Percentiles rank a stretch among this genome's conserved stretches.
These are phyloP conservation scores for Ilyonectria mors-panacis DNA, from an alignment of 2,329 filamentous ascomycete species.

Conservation along the genomic window DNA sequence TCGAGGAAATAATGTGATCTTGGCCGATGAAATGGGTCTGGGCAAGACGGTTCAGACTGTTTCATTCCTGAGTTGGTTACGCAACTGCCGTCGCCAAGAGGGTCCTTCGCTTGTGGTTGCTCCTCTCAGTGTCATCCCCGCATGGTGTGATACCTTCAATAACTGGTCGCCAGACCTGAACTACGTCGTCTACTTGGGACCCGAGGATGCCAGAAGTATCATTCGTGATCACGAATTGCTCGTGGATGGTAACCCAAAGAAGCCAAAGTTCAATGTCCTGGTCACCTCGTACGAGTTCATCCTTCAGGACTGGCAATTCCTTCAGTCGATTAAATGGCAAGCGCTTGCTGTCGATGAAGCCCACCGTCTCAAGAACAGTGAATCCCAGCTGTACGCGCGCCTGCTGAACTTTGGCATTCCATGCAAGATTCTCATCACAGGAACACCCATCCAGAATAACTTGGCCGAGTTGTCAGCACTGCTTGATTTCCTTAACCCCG, in stretches of 20 bases:
- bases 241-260: constrained; percentile 86
- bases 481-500: constrained; percentile 98
- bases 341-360: constrained; percentile 97
- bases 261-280: constrained; percentile 97
- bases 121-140: constrained; percentile 95
- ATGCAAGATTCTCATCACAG: constrained; percentile 92
- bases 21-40: constrained; percentile 98
- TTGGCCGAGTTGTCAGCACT: constrained; percentile 92
- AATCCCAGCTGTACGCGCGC: constrained; percentile 92
- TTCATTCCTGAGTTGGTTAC: constrained; percentile 96
- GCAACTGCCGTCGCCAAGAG: constrained; percentile 89
- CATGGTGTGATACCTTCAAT: constrained; percentile 98
- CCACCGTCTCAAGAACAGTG: constrained; percentile 95
- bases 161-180: constrained; percentile 96
- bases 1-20: constrained; percentile 92
- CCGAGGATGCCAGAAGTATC: constrained; percentile 85
- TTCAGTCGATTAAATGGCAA: constrained; percentile 96
- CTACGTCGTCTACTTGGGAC: constrained; percentile 96
- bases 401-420: constrained; percentile 89
- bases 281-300: constrained; percentile 99
- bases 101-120: constrained; percentile 98
- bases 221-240: constrained; percentile 94
- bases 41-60: constrained; percentile 99
- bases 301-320: constrained; percentile 84
- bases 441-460: constrained; percentile 98